Base-by-base conservation (phyloP, 129 eudicot genomes). In the Artemisia tridentata region DNA sequence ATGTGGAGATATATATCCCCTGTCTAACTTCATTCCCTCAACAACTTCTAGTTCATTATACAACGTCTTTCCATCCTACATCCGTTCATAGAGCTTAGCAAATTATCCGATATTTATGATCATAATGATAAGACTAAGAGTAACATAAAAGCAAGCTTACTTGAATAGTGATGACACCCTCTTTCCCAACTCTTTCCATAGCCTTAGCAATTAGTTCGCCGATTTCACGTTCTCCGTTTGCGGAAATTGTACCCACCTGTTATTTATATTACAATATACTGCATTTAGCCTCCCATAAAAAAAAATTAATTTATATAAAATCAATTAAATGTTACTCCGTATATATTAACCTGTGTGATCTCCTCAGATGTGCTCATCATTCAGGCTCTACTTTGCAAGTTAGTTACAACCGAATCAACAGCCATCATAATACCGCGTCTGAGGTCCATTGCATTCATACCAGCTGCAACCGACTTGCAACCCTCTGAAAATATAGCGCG, bases 21-120 rank as follows among this genome's bases (percentile, higher is more conserved):
- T 86, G 78, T 91, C 97, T 59, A 91, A 80, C 87, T 91, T 91
- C 97, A 91, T 91, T 43, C 97, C 97, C 86, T 91, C 97, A 29
- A 91, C 97, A 74, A 91, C 97, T 91, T 91, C 96, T 34, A 91
- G 80, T 63, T 91, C 97, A 76, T 91, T 91, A 58, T 72, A 79
- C 87, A 91, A 59, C 27, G 97, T 91, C 78, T 91, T 91, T 14
- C 97, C 97, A 81, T 91, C 97, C 97, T 91, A 71, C 76, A 71
- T 58, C 15, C 15, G 41, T 72, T 45, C 55, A 57, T 59, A 23
- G 45, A 7, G 49, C 41, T 38, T 38, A 38, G 45, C 45, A 38
- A 38, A 38, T 38, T 38, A 38, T 38, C 45, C 11, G 10, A 25
- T 50, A 52, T 20, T 38, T 19, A 45, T 45, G 10, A 69, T n/a